A percentile compares a stretch with the other conserved stretches of the same genome.
These are phyloP conservation scores for Tribonema minus DNA, from an alignment of 108 stramenopile species.

Conservation along the genomic window DNA sequence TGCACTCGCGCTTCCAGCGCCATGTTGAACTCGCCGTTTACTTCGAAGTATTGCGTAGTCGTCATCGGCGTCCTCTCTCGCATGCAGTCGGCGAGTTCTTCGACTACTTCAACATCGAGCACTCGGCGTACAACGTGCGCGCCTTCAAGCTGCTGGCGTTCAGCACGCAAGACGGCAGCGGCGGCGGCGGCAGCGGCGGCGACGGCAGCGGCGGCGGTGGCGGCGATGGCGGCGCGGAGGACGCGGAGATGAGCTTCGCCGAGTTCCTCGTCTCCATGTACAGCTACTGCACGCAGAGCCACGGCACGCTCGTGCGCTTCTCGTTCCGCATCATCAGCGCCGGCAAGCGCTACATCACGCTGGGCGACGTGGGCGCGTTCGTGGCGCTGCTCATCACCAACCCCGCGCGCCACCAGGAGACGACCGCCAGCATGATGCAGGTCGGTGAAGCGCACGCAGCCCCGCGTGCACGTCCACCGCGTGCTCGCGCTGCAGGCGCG, in stretches of 20 bases:
- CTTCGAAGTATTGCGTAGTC: too few relatives aligned
- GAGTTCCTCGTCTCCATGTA: constrained; percentile 45
- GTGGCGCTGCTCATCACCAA: constrained; percentile 24
- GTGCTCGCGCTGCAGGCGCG: too few relatives aligned
- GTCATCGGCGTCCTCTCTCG: too few relatives aligned
- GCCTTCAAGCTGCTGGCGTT: constrained; percentile 16
- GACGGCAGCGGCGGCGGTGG: neutral
- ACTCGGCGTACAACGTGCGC: constrained; percentile 34
- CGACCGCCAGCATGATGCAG: constrained; percentile 15
- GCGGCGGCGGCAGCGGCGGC: neutral
- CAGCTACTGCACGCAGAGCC: constrained; percentile 37
- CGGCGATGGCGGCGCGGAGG: neutral
- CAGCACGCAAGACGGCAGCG: neutral
- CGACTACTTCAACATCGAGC: constrained; percentile 36
- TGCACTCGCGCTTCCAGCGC: too few relatives aligned
- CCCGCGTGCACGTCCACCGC: too few relatives aligned
- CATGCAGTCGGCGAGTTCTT: constrained; percentile 18
- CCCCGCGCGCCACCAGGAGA: constrained; percentile 1
- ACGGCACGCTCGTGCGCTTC: constrained; percentile 36
- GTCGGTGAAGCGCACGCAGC: too few relatives aligned
- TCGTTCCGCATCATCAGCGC: constrained; percentile 26
- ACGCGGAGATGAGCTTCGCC: constrained; percentile 9
- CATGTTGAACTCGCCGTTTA: too few relatives aligned
- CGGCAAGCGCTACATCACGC: constrained; percentile 16
- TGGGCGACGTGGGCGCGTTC: constrained; percentile 17